A percentile compares a stretch with the other conserved stretches of the same genome.
These are phyloP conservation scores for Auriscalpium microsporum DNA, from an alignment of 768 basidiomycete species.

Conservation along the genomic window DNA sequence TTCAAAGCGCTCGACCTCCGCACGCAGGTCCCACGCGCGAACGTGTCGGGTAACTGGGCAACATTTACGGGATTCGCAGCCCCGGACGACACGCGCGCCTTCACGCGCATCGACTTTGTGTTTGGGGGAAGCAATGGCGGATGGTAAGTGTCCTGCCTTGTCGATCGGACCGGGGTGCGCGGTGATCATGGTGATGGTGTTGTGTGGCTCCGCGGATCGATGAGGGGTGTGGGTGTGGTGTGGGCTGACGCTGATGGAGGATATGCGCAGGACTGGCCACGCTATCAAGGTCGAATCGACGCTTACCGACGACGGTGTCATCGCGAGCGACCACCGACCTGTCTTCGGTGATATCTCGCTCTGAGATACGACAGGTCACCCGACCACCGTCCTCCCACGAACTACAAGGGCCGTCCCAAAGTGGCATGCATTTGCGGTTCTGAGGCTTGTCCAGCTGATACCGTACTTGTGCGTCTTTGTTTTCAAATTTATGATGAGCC, in stretches of 20 bases:
- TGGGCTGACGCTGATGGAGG: background rate
- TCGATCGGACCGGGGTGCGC: background rate
- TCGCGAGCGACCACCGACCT: slow-evolving; percentile 50
- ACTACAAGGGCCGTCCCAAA: too few species aligned
- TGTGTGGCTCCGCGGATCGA: background rate
- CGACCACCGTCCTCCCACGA: background rate
- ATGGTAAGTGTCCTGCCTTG: slow-evolving; percentile 28
- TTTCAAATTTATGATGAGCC: too few species aligned
- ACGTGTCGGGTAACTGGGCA: slow-evolving; percentile 37
- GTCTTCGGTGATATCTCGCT: slow-evolving; percentile 35
- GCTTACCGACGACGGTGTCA: slow-evolving; percentile 41
- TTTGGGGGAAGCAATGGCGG: slow-evolving; percentile 39
- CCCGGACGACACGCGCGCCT: slow-evolving; percentile 24
- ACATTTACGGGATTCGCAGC: slow-evolving; percentile 44
- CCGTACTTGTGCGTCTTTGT: too few species aligned
- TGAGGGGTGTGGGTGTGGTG: background rate
- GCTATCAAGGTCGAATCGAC: slow-evolving; percentile 28
- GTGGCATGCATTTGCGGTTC: too few species aligned
- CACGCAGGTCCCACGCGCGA: slow-evolving; percentile 29
- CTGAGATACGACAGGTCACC: background rate
- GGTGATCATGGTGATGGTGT: background rate
- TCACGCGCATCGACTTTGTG: slow-evolving; percentile 40
- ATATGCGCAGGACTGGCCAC: slow-evolving; percentile 20
- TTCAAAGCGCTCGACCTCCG: slow-evolving; percentile 41
- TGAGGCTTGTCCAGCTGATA: too few species aligned